Evolutionary conservation across 2,329 filamentous ascomycete genomes (phyloP).

Genomic region (Aspergillus transmontanensis): DNA sequence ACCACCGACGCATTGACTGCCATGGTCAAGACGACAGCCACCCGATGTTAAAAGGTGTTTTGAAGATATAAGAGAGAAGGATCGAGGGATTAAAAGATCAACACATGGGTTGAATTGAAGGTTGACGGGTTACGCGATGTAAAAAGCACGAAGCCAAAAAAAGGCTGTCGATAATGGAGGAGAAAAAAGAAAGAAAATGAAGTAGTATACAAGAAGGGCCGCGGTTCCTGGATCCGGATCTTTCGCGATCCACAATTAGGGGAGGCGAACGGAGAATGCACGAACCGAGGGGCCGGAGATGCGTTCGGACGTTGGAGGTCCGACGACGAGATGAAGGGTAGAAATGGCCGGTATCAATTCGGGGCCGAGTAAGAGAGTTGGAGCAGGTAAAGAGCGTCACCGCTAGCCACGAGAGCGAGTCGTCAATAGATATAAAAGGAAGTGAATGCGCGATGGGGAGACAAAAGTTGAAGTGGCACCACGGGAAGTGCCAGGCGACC

Average conservation of each 20-base stretch:
- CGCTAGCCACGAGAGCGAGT: background rate
- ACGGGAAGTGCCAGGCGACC: constrained; percentile 7
- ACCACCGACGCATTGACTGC: constrained; percentile 38
- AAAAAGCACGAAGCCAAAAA: background rate
- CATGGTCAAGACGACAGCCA: constrained; percentile 27
- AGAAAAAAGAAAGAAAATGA: background rate
- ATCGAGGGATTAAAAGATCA: background rate
- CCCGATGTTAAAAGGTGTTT: background rate
- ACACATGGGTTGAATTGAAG: constrained; percentile 2
- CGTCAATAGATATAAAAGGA: background rate
- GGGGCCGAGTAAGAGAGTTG: background rate
- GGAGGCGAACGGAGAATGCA: constrained; percentile 3
- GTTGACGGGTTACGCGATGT: background rate
- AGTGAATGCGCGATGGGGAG: background rate
- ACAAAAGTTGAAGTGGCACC: constrained; percentile 13
- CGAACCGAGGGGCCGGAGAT: constrained; percentile 1
- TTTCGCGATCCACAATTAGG: constrained; percentile 11
- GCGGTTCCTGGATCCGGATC: constrained; percentile 4
- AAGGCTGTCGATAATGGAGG: background rate
- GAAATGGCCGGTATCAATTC: background rate
- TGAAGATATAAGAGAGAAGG: background rate
- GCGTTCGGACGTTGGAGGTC: background rate
- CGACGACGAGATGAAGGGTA: background rate
- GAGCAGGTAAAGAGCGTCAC: background rate
- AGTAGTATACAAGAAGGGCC: background rate